These are phyloP conservation scores for Glycine soja DNA, from an alignment of 306 rosid genomes.

Conservation along the genomic window DNA sequence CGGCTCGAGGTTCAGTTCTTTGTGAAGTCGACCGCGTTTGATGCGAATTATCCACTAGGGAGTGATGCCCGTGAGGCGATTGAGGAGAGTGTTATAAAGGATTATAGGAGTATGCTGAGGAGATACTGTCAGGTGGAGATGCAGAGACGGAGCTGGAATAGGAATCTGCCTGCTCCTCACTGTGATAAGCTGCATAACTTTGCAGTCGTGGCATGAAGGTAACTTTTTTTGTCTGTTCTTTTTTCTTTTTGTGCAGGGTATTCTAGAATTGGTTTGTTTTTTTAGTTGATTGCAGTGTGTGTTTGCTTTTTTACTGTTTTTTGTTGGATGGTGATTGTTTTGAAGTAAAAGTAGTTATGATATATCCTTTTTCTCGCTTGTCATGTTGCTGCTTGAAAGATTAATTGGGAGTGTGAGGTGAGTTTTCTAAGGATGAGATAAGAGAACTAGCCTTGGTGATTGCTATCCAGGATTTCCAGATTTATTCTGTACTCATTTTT, in stretches of 20 bases:
- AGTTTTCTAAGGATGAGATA: not conserved
- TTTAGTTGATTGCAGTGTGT: not conserved
- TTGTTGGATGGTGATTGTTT: conserved; percentile 5
- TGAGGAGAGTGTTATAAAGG: conserved; percentile 73
- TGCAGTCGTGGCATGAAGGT: conserved; percentile 67
- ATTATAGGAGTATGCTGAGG: conserved; percentile 69
- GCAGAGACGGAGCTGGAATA: conserved; percentile 88
- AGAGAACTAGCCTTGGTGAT: not conserved
- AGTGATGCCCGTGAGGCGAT: conserved; percentile 73
- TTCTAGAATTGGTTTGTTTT: conserved; percentile 2
- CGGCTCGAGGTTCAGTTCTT: conserved; percentile 72
- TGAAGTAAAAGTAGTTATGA: conserved; percentile 10
- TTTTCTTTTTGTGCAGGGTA: not conserved
- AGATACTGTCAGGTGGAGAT: conserved; percentile 85
- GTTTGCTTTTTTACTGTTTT: too few relatives aligned
- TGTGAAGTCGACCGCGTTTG: conserved; percentile 73
- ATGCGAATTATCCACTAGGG: conserved; percentile 70
- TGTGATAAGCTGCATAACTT: conserved; percentile 72
- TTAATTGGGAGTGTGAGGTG: conserved; percentile 24
- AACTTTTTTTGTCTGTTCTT: conserved; percentile 33
- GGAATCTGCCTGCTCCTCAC: conserved; percentile 78
- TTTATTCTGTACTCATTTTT: conserved; percentile 15
- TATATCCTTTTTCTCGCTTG: not conserved
- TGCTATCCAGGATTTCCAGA: not conserved
- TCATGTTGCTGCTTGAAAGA: conserved; percentile 29